These are phyloP conservation scores for Triglochin maritima DNA, from an alignment of 106 monocot species.

Conservation along the genomic window DNA sequence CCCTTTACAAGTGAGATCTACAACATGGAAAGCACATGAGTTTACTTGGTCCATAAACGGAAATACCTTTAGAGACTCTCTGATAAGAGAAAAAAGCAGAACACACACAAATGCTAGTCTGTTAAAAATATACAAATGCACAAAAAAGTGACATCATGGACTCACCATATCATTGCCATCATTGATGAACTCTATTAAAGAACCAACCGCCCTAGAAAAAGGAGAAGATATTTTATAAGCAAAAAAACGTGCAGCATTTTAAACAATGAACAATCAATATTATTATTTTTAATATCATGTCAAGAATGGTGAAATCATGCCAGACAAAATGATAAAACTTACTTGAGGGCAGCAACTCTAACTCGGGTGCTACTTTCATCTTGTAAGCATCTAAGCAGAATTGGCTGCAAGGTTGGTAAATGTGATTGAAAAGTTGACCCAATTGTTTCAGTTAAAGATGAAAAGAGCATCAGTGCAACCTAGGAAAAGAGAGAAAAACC, in stretches of 20 bases:
- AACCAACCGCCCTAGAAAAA: constrained; percentile 88
- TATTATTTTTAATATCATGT: no score
- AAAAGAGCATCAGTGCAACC: constrained; percentile 95
- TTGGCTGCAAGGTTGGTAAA: constrained; percentile 56
- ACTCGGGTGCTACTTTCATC: constrained; percentile 84
- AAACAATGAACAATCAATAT: neutral
- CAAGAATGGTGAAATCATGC: neutral
- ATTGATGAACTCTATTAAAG: constrained; percentile 92
- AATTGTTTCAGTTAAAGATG: constrained; percentile 93
- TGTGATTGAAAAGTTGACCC: constrained; percentile 88
- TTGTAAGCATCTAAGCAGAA: constrained; percentile 89
- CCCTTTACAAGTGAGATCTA: no score
- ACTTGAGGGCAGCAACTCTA: constrained; percentile 97
- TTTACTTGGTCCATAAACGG: no score
- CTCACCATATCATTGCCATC: constrained; percentile 78
- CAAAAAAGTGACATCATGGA: neutral
- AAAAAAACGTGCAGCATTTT: constrained; percentile 5
- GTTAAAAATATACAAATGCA: no score
- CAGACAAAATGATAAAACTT: constrained; percentile 7
- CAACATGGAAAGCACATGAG: no score
- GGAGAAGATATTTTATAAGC: neutral
- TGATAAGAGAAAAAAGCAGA: no score
- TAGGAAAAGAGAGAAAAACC: constrained; percentile 10
- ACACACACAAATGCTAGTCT: no score
- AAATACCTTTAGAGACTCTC: no score